Percentiles rank a stretch among this genome's conserved stretches.
Evolutionary conservation across 1,284 basidiomycete species (phyloP).

Genomic region (Leucoagaricus sp.): DNA sequence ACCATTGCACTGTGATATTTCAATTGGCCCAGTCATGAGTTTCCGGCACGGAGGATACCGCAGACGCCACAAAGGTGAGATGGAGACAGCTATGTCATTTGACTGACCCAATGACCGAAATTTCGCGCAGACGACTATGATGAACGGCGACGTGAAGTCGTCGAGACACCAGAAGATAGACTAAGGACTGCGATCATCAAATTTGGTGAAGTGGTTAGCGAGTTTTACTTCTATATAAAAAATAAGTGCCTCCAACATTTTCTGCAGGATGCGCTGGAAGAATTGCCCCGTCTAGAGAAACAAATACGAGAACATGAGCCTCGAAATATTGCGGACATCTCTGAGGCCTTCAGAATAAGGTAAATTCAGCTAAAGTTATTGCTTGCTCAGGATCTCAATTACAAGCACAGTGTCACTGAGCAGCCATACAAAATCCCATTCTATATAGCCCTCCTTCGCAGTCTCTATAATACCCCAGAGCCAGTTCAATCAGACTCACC

Average conservation of each 20-base stretch:
- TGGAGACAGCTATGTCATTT: conserved; percentile 7
- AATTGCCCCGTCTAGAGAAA: conserved; percentile 65
- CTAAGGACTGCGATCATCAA: conserved; percentile 71
- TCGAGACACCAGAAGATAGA: conserved; percentile 74
- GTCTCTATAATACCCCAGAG: conserved; percentile 57
- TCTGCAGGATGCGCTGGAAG: conserved; percentile 65
- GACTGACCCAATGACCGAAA: conserved; percentile 14
- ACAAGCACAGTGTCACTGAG: conserved; percentile 63
- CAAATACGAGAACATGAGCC: conserved; percentile 63
- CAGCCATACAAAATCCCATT: conserved; percentile 91
- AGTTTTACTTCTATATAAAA: background rate
- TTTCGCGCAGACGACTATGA: conserved; percentile 55
- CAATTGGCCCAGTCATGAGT: conserved; percentile 12
- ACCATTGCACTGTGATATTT: conserved; percentile 1
- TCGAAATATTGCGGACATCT: conserved; percentile 59
- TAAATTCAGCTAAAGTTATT: conserved; percentile 30
- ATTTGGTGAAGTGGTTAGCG: conserved; percentile 81
- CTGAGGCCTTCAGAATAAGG: conserved; percentile 80
- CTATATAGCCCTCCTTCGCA: conserved; percentile 80
- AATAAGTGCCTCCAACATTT: background rate
- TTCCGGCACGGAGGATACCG: conserved; percentile 24
- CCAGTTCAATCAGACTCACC: conserved; percentile 42
- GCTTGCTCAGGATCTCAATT: conserved; percentile 13
- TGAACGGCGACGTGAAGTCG: conserved; percentile 59
- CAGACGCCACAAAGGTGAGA: conserved; percentile 35